These are phyloP conservation scores for Bipolaris gigantea DNA, from an alignment of 2,329 filamentous ascomycete species.

Conservation along the genomic window DNA sequence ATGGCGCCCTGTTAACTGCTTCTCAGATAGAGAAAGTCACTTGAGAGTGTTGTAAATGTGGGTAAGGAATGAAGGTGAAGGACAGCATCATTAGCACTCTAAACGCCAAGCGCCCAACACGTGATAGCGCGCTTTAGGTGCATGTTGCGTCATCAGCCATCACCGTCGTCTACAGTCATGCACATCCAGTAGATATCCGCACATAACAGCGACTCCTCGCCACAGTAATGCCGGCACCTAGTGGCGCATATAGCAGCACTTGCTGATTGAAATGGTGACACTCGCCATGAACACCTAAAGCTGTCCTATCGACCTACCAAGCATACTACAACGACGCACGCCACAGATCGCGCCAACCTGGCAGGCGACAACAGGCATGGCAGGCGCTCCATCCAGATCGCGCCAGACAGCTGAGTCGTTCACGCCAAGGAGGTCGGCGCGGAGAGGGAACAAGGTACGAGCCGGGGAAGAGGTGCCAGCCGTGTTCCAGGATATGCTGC, in stretches of 20 bases:
- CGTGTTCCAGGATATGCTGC: slow-evolving; percentile 52
- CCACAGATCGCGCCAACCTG: slow-evolving; percentile 2
- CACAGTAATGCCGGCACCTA: background rate
- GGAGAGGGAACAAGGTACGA: slow-evolving; percentile 22
- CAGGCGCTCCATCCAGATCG: slow-evolving; percentile 27
- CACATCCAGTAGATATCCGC: background rate
- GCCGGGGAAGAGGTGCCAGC: slow-evolving; percentile 43
- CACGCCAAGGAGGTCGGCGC: slow-evolving; percentile 30
- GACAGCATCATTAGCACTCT: background rate
- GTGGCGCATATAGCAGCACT: background rate
- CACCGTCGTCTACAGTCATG: slow-evolving; percentile 1
- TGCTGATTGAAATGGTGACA: background rate
- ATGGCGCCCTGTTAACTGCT: too few relatives aligned
- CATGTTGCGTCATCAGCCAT: slow-evolving; percentile 17
- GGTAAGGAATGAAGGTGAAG: too few relatives aligned
- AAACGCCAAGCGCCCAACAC: slow-evolving; percentile 3
- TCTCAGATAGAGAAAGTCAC: too few relatives aligned
- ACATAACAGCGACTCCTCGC: background rate
- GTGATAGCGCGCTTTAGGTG: slow-evolving; percentile 16
- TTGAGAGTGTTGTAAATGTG: too few relatives aligned
- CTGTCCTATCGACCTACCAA: background rate
- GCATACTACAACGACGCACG: background rate
- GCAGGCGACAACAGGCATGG: slow-evolving; percentile 25
- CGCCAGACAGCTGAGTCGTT: slow-evolving; percentile 22
- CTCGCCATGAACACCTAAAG: background rate